A percentile compares a stretch with the other conserved stretches of the same genome.
Conservation (phyloP, 208 protist species). For the Angomonas desouzai region DNA sequence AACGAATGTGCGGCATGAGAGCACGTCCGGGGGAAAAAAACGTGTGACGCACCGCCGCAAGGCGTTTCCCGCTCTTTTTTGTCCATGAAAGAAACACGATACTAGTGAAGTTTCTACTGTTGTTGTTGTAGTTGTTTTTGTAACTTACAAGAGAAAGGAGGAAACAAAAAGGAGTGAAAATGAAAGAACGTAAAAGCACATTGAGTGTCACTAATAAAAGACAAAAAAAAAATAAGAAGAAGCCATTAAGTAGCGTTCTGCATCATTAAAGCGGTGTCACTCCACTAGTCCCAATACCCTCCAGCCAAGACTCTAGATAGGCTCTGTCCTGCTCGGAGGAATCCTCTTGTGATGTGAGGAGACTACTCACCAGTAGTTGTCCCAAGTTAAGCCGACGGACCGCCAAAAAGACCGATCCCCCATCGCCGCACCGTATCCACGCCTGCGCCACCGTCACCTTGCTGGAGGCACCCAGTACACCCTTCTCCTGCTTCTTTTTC, state of each 20-base stretch:
- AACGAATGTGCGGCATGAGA: slow-evolving; percentile 51
- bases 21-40: slow-evolving; percentile 67
- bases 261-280: slow-evolving; percentile 4
- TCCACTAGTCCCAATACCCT: slow-evolving; percentile 18
- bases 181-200: not conserved
- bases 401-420: slow-evolving; percentile 24
- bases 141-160: too few species aligned
- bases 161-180: not conserved
- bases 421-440: slow-evolving; percentile 44
- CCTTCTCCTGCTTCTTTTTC: slow-evolving; percentile 14
- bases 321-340: slow-evolving; percentile 17
- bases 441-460: slow-evolving; percentile 4
- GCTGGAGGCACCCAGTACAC: not conserved
- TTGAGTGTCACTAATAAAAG: too few species aligned
- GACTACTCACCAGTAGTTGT: slow-evolving; percentile 45
- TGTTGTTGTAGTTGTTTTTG: too few species aligned
- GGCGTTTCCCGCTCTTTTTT: slow-evolving; percentile 3
- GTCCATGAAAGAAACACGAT: not conserved
- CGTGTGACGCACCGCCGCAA: slow-evolving; percentile 14
- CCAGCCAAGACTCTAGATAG: slow-evolving; percentile 33
- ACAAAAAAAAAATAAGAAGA: not conserved
- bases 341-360: slow-evolving; percentile 26
- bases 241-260: too few species aligned
- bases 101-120: not conserved
- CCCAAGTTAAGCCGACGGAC: slow-evolving; percentile 52